These are phyloP conservation scores for Dentipellis fragilis DNA, from an alignment of 768 basidiomycete species.

Conservation along the genomic window DNA sequence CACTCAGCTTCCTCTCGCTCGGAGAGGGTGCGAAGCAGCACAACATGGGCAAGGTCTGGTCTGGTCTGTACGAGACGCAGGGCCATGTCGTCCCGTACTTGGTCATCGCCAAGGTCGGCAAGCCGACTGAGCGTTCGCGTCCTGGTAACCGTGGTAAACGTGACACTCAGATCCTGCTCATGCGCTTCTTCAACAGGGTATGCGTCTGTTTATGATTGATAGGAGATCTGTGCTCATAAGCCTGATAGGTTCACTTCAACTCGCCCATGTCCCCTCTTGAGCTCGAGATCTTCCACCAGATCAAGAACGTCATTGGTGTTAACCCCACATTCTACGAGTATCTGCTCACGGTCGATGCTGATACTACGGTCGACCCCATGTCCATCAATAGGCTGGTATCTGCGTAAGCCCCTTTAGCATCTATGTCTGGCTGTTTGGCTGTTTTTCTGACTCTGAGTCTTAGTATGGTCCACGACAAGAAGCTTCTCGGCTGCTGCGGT, in stretches of 20 bases:
- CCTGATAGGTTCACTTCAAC: constrained; percentile 82
- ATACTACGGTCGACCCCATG: constrained; percentile 84
- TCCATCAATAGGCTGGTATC: constrained; percentile 89
- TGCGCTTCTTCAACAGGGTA: constrained; percentile 98
- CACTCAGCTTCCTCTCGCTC: constrained; percentile 85
- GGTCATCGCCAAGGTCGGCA: constrained; percentile 88
- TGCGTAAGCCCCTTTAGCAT: constrained; percentile 63
- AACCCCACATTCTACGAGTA: constrained; percentile 99
- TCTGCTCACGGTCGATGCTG: constrained; percentile 86
- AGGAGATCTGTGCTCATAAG: neutral
- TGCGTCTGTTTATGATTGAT: constrained; percentile 7
- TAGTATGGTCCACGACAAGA: constrained; percentile 96
- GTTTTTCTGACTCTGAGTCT: neutral
- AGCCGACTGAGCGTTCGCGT: constrained; percentile 84
- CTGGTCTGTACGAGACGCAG: constrained; percentile 85
- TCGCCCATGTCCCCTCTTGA: constrained; percentile 94
- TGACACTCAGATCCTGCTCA: constrained; percentile 91
- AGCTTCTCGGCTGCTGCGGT: constrained; percentile 88
- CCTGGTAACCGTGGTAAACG: constrained; percentile 98
- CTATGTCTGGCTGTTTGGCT: neutral
- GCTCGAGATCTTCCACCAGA: constrained; percentile 97
- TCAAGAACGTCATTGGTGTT: constrained; percentile 99
- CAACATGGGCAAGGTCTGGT: constrained; percentile 97
- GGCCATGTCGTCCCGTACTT: constrained; percentile 96
- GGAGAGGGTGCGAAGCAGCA: constrained; percentile 95